Base-by-base conservation (phyloP, 768 basidiomycete species). In the Lactarius indigo region DNA sequence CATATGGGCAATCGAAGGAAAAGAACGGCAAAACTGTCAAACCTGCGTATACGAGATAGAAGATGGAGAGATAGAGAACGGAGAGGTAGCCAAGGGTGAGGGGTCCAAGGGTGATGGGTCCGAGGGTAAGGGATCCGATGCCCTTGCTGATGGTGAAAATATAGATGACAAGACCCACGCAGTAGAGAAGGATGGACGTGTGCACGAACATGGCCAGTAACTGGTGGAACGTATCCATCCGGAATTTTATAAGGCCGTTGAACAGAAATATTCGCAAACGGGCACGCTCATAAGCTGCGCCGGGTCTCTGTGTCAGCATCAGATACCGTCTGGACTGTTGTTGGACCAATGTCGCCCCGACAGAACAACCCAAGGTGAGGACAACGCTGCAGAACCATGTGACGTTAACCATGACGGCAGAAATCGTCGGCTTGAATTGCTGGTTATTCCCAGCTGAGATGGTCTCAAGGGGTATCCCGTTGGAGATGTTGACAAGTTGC, bases 381-480 rank as follows among this genome's bases (percentile, higher is more conserved):
- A 44, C 41, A 52, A 69, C 28, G 28, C 68, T 64, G 60, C 59
- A n/a, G 41, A 59, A 59, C 66, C 66, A 69, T 8, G 63, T 7
- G 9, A 47, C 6, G 56, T 69, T 68, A 31, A 68, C 33, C 13
- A 50, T 9, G n/a, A 57, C 3, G 4, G 56, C 55, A 23, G 58
- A 60, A 28, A 44, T 30, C 2, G 59, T 26, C 13, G 62, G 61
- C 5, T 42, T 39, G 37, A 58, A 60, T 30, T 41, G 28, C 2
- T 47, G 10, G 37, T 39, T 30, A 18, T 10, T 23, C 26, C 3
- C 17, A 4, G 57, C 56, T 5, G 52, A 17, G 15, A 58, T 7
- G 50, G 28, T 37, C 15, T 31, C 18, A n/a, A 42, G 3, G 9
- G 28, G 18, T 5, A 26, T 30, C 39, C 35, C 59, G 8, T 20